Conservation (phyloP, 1,284 basidiomycete genomes). For the Neotropicomus parvogracilis region DNA sequence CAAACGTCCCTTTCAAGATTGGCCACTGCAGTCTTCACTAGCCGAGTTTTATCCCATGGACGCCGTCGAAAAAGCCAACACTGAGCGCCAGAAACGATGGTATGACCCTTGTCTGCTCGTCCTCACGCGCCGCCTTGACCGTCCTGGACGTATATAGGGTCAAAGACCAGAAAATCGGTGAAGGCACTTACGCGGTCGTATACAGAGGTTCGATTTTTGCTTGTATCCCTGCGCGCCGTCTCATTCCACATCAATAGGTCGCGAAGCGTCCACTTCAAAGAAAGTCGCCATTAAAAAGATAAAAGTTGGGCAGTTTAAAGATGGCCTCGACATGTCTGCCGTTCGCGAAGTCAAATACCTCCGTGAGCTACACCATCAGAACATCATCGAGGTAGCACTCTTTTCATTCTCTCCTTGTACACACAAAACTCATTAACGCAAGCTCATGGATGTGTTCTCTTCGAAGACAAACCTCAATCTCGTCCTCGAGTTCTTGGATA, state of each 20-base stretch:
- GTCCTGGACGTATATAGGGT: slow-evolving; percentile 43
- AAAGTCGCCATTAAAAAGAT: slow-evolving; percentile 98
- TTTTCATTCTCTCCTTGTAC: not conserved
- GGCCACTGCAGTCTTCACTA: no score
- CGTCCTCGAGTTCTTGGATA: slow-evolving; percentile 95
- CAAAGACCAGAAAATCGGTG: slow-evolving; percentile 90
- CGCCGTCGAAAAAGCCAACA: slow-evolving; percentile 71
- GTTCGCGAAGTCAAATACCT: slow-evolving; percentile 98
- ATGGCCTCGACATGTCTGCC: slow-evolving; percentile 98
- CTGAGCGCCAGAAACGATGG: slow-evolving; percentile 68
- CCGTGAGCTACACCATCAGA: slow-evolving; percentile 90
- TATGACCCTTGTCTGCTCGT: slow-evolving; percentile 24
- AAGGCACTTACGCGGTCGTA: slow-evolving; percentile 97
- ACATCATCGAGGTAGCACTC: slow-evolving; percentile 79
- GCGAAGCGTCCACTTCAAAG: slow-evolving; percentile 64
- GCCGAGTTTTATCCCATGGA: slow-evolving; percentile 65
- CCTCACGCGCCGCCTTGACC: slow-evolving; percentile 10
- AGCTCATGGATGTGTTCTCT: slow-evolving; percentile 97
- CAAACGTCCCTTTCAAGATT: slow-evolving; percentile 3
- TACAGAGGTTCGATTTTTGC: slow-evolving; percentile 69
- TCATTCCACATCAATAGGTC: slow-evolving; percentile 40
- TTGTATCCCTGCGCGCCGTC: not conserved
- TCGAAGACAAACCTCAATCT: slow-evolving; percentile 96
- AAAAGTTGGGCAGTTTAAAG: slow-evolving; percentile 94
- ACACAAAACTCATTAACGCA: not conserved